Percentiles rank a stretch among this genome's conserved stretches.
Conservation (phyloP, 2,329 filamentous ascomycete genomes). For the Colletotrichum musicola region DNA sequence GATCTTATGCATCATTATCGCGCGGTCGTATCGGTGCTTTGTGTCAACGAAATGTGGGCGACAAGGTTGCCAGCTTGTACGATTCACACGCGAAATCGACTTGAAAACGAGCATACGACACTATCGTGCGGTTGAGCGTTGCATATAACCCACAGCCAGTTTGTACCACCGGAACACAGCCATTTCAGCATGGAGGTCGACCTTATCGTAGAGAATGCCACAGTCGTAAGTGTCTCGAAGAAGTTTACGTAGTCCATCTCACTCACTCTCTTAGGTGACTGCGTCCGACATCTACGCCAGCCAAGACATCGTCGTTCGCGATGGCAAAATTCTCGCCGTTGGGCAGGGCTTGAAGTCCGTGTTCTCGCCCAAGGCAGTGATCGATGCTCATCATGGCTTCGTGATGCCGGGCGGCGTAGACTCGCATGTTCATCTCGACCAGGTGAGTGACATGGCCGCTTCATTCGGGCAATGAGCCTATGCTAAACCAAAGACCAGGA, state of each 20-base stretch:
- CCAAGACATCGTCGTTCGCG: slow-evolving; percentile 24
- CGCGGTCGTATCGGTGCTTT: background rate
- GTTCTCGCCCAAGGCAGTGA: slow-evolving; percentile 8
- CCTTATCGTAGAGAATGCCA: slow-evolving; percentile 29
- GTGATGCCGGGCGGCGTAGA: slow-evolving; percentile 54
- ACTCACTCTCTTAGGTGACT: slow-evolving; percentile 11
- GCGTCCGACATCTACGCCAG: slow-evolving; percentile 24
- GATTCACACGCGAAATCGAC: no score
- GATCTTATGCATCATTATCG: background rate
- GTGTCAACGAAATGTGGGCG: background rate
- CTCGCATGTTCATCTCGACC: slow-evolving; percentile 55
- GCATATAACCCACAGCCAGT: no score
- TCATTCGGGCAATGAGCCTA: slow-evolving; percentile 47
- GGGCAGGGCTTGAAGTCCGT: slow-evolving; percentile 15
- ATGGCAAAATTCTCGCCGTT: slow-evolving; percentile 28
- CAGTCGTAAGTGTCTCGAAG: slow-evolving; percentile 18
- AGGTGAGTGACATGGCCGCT: slow-evolving; percentile 47
- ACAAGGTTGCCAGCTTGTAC: no score
- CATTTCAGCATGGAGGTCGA: slow-evolving; percentile 20
- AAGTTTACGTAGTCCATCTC: no score
- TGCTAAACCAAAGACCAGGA: slow-evolving; percentile 21
- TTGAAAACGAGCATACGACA: no score
- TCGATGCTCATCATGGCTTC: slow-evolving; percentile 29
- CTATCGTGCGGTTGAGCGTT: no score
- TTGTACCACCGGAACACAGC: no score